A percentile compares a stretch with the other conserved stretches of the same genome.
phyloP scores from a whole-genome alignment of 768 basidiomycete species.

The Amyloporia xantha region DNA sequence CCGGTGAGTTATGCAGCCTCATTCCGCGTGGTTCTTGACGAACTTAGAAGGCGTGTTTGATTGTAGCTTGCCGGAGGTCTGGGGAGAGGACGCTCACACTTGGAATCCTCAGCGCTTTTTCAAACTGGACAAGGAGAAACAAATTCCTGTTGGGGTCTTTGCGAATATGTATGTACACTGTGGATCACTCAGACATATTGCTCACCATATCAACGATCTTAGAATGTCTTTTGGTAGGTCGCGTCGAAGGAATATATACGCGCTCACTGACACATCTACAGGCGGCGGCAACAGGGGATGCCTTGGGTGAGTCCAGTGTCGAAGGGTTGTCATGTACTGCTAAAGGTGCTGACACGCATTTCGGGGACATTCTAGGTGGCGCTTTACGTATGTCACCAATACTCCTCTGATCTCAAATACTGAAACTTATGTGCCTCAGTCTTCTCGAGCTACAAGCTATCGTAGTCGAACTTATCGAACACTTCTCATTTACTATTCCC shows the following conservation, averaged over 20 bases:
- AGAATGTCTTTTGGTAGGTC: not conserved
- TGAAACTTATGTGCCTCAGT: constrained; percentile 7
- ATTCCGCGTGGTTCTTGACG: no score
- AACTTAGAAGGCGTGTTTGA: no score
- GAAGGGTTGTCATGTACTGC: no score
- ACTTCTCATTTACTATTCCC: constrained; percentile 29
- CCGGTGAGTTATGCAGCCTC: constrained; percentile 22
- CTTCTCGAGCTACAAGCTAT: constrained; percentile 31
- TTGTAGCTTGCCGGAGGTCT: constrained; percentile 20
- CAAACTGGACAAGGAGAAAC: constrained; percentile 12
- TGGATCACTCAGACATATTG: no score
- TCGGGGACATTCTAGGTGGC: constrained; percentile 23
- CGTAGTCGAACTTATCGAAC: constrained; percentile 28
- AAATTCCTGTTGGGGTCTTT: constrained; percentile 14
- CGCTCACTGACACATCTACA: constrained; percentile 2
- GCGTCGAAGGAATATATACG: no score
- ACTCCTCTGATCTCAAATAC: not conserved
- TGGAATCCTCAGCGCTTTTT: constrained; percentile 25
- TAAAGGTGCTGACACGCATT: not conserved
- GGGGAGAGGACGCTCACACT: constrained; percentile 26
- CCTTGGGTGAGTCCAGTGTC: constrained; percentile 11
- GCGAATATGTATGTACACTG: constrained; percentile 12
- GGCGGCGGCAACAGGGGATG: constrained; percentile 13
- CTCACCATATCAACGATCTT: no score
- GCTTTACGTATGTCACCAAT: constrained; percentile 24